Evolutionary conservation across 2,329 filamentous ascomycete species (phyloP).

Genomic region (Ceratocystis eucalypticola): DNA sequence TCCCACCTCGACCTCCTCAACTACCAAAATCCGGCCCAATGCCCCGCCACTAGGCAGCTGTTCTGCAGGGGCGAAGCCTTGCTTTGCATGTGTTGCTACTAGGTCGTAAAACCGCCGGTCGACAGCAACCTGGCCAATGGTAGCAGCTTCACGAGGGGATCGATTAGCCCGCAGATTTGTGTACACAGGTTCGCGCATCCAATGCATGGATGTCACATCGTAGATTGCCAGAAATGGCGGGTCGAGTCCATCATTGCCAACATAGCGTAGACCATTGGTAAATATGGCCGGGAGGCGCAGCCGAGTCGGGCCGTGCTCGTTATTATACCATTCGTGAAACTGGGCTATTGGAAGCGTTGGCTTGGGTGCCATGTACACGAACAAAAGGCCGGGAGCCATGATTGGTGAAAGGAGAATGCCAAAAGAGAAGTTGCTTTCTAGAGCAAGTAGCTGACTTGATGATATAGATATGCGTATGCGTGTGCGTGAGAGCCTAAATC

Average conservation of each 20-base stretch:
- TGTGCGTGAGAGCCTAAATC: background rate
- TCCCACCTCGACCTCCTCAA: constrained; percentile 36
- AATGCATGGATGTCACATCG: constrained; percentile 62
- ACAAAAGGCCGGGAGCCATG: constrained; percentile 53
- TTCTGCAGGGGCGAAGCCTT: constrained; percentile 47
- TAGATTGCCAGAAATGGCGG: constrained; percentile 70
- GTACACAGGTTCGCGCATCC: constrained; percentile 58
- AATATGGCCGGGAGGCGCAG: constrained; percentile 62
- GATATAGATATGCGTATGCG: background rate
- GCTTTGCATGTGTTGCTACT: constrained; percentile 40
- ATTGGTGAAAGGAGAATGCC: background rate
- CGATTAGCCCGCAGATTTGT: constrained; percentile 46
- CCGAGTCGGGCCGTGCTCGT: constrained; percentile 74
- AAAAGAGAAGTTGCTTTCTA: background rate
- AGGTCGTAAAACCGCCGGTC: constrained; percentile 59
- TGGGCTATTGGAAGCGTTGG: constrained; percentile 49
- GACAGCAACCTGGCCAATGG: constrained; percentile 47
- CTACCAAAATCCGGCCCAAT: constrained; percentile 46
- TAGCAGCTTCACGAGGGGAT: constrained; percentile 39
- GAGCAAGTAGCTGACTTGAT: background rate
- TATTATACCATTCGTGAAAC: constrained; percentile 92
- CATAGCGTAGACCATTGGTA: constrained; percentile 66
- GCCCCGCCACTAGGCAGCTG: constrained; percentile 44
- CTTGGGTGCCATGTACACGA: constrained; percentile 74
- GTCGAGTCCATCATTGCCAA: constrained; percentile 36